Conservation (phyloP, 208 protist genomes). For the Leishmania guyanensis region DNA sequence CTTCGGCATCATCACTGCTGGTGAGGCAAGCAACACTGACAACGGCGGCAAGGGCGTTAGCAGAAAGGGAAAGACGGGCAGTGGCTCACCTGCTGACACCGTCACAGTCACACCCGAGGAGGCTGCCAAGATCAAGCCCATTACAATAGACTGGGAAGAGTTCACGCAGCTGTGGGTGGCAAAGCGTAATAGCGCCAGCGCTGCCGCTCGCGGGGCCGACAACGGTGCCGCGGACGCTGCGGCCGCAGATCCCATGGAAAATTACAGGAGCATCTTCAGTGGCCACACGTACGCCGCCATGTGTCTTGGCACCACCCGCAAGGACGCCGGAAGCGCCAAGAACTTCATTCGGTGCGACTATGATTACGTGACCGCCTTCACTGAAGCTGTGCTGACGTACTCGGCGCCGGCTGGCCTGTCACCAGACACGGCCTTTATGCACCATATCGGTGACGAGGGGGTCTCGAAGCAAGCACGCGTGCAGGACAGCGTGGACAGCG, state of each 20-base stretch:
- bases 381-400: constrained; percentile 56
- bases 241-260: constrained; percentile 1
- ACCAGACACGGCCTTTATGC: constrained; percentile 16
- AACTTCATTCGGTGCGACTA: constrained; percentile 74
- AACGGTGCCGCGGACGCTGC: neutral
- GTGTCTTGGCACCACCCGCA: constrained; percentile 82
- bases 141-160: constrained; percentile 71
- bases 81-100: neutral
- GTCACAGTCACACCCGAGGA: constrained; percentile 29
- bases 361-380: constrained; percentile 74
- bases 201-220: constrained; percentile 4
- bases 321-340: constrained; percentile 71
- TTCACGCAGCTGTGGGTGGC: constrained; percentile 45
- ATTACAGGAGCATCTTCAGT: constrained; percentile 52
- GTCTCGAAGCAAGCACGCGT: constrained; percentile 11
- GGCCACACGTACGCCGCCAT: constrained; percentile 69
- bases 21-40: neutral
- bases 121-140: constrained; percentile 39
- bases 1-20: constrained; percentile 37
- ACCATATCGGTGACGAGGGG: constrained; percentile 33
- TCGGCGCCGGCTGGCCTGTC: constrained; percentile 37
- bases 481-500: neutral
- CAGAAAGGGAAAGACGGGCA: neutral
- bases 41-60: neutral
- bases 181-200: constrained; percentile 3